Percentiles rank a stretch among this genome's conserved stretches.
phyloP scores from a whole-genome alignment of 1,139 yeast genomes.

The Meyerozyma sp. region DNA sequence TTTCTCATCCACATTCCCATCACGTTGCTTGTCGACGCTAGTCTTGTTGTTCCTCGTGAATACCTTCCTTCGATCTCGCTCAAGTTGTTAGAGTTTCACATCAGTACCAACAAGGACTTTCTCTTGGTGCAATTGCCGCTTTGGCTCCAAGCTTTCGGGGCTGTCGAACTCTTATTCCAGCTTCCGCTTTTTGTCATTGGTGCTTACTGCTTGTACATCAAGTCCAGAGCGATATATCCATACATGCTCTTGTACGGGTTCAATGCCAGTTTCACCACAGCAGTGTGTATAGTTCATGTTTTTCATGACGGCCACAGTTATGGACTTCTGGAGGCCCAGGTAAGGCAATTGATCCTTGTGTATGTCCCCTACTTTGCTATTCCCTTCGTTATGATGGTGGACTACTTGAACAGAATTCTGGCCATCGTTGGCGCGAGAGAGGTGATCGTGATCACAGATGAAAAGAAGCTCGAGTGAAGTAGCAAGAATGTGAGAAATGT shows the following conservation, averaged over 20 bases:
- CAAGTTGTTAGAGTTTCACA: slow-evolving; percentile 51
- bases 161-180: slow-evolving; percentile 68
- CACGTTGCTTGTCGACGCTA: slow-evolving; percentile 69
- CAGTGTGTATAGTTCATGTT: slow-evolving; percentile 55
- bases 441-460: background rate
- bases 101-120: slow-evolving; percentile 62
- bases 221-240: slow-evolving; percentile 34
- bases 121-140: slow-evolving; percentile 48
- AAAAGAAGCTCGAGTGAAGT: background rate
- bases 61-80: slow-evolving; percentile 47
- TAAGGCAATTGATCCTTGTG: slow-evolving; percentile 39
- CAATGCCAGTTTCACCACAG: slow-evolving; percentile 70
- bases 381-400: slow-evolving; percentile 54
- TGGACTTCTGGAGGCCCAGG: slow-evolving; percentile 33
- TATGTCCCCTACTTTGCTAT: slow-evolving; percentile 67
- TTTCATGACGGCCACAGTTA: slow-evolving; percentile 20
- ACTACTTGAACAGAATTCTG: slow-evolving; percentile 14
- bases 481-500: too few relatives aligned
- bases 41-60: slow-evolving; percentile 56
- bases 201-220: slow-evolving; percentile 13
- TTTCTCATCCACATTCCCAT: slow-evolving; percentile 63
- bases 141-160: slow-evolving; percentile 72
- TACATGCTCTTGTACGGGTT: slow-evolving; percentile 64
- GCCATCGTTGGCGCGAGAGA: background rate
- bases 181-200: slow-evolving; percentile 66